Conservation (phyloP, 2,329 filamentous ascomycete genomes). For the Coniochaeta hoffmannii region DNA sequence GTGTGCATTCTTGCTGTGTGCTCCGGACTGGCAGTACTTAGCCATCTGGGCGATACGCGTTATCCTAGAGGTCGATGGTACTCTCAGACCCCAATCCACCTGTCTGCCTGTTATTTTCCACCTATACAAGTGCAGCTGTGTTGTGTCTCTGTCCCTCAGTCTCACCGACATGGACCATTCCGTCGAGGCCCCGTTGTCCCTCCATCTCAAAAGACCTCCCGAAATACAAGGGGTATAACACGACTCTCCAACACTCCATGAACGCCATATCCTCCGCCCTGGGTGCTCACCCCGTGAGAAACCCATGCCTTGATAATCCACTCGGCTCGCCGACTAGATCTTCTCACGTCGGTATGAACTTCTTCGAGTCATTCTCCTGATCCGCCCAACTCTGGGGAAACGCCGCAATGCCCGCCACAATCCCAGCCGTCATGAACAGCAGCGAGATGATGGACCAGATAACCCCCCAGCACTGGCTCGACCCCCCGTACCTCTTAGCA, state of each 20-base stretch:
- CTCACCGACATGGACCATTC: too few relatives aligned
- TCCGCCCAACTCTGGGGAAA: conserved; percentile 64
- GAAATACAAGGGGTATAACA: neutral
- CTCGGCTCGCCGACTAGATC: neutral
- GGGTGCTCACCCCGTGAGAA: neutral
- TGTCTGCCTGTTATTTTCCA: too few relatives aligned
- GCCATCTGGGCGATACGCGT: too few relatives aligned
- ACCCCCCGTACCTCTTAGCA: conserved; percentile 69
- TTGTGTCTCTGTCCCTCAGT: too few relatives aligned
- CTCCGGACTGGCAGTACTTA: too few relatives aligned
- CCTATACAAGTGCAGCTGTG: too few relatives aligned
- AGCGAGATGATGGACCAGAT: conserved; percentile 71
- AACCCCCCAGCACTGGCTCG: conserved; percentile 73
- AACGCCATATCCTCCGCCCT: neutral
- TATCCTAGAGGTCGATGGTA: too few relatives aligned
- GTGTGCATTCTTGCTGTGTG: too few relatives aligned
- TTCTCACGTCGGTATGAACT: neutral
- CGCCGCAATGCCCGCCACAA: conserved; percentile 69
- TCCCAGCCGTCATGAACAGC: conserved; percentile 63
- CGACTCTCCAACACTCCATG: neutral
- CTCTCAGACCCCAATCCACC: too few relatives aligned
- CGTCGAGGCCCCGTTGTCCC: too few relatives aligned
- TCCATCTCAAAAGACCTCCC: neutral
- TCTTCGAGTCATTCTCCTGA: conserved; percentile 60
- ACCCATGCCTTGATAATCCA: neutral